These are phyloP conservation scores for Blastobotrys elegans DNA, from an alignment of 1,139 yeast species.

Conservation along the genomic window DNA sequence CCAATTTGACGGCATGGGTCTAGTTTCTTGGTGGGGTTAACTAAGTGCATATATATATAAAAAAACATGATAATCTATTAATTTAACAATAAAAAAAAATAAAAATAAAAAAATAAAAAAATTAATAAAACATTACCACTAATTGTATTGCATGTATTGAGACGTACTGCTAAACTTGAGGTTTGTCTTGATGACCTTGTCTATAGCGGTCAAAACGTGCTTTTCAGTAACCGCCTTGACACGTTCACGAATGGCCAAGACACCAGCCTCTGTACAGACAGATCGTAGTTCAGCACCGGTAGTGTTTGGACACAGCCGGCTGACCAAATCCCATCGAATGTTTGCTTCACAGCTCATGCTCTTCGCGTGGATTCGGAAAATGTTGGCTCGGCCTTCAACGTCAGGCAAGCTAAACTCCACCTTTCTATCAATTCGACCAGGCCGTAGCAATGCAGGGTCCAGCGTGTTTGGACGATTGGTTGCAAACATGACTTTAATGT, in stretches of 20 bases:
- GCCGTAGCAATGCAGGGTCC: constrained; percentile 95
- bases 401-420: constrained; percentile 96
- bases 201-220: constrained; percentile 95
- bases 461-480: constrained; percentile 96
- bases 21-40: constrained; percentile 98
- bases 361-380: constrained; percentile 93
- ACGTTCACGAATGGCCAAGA: constrained; percentile 98
- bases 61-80: not conserved
- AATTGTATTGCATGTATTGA: constrained; percentile 96
- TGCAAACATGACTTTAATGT: constrained; percentile 98
- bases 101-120: not conserved
- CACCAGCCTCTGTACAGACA: constrained; percentile 97
- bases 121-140: too few relatives aligned
- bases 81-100: not conserved
- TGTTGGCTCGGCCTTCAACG: constrained; percentile 94
- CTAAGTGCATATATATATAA: constrained; percentile 44
- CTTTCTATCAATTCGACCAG: constrained; percentile 97
- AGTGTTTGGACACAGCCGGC: constrained; percentile 94
- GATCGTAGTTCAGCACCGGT: constrained; percentile 98
- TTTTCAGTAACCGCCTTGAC: constrained; percentile 97
- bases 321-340: constrained; percentile 96
- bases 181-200: constrained; percentile 96
- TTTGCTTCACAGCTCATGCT: constrained; percentile 95
- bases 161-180: constrained; percentile 96
- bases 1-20: constrained; percentile 94